These are phyloP conservation scores for Ceratocystis destructans DNA, from an alignment of 2,329 filamentous ascomycete species.

Conservation along the genomic window DNA sequence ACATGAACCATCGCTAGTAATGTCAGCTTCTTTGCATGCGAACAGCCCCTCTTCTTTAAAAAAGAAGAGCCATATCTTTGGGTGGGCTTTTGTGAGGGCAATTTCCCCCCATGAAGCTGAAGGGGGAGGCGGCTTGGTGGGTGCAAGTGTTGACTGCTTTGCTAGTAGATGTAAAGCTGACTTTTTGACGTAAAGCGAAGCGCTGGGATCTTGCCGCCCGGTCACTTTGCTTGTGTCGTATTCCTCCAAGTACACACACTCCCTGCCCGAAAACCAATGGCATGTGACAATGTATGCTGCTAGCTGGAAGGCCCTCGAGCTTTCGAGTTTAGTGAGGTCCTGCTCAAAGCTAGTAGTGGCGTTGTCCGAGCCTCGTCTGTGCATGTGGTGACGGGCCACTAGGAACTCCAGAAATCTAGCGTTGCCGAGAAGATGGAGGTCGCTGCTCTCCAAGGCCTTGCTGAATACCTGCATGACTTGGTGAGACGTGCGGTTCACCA, in stretches of 20 bases:
- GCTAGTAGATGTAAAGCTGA: not conserved
- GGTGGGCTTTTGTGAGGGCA: not conserved
- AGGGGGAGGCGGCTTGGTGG: too few species aligned
- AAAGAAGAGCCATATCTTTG: not conserved
- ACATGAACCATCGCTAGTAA: not conserved
- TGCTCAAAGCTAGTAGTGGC: not conserved
- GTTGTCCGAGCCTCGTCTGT: too few species aligned
- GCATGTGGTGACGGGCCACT: too few species aligned
- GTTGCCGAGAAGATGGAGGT: too few species aligned
- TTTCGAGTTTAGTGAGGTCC: not conserved
- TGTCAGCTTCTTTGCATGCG: not conserved
- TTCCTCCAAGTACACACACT: not conserved
- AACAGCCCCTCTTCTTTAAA: not conserved
- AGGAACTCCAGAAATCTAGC: too few species aligned
- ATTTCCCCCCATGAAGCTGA: not conserved
- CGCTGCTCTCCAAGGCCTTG: not conserved
- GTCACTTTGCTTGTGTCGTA: not conserved
- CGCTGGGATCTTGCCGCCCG: not conserved
- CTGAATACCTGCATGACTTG: not conserved
- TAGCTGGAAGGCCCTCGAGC: not conserved
- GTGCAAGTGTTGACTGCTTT: too few species aligned
- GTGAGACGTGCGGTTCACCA: not conserved
- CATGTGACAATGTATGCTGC: not conserved
- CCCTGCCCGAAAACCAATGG: not conserved
- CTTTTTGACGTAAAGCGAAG: not conserved